A percentile compares a stretch with the other conserved stretches of the same genome.
These are phyloP conservation scores for Fusarium verrucosum DNA, from an alignment of 2,329 filamentous ascomycete genomes.

Conservation along the genomic window DNA sequence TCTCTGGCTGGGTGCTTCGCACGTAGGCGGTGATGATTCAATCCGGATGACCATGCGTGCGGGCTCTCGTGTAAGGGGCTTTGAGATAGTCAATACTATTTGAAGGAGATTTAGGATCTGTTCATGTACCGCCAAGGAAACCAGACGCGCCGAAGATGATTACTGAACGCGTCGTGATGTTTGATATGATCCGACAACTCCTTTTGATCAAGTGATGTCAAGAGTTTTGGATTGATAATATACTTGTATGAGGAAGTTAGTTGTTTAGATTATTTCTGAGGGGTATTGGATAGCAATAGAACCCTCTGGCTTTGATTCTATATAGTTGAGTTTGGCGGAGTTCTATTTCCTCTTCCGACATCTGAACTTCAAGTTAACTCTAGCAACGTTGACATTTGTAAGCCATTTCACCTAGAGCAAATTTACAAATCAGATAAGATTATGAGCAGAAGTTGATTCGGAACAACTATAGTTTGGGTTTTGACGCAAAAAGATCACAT, in stretches of 20 bases:
- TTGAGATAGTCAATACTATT: background rate
- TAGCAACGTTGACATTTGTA: background rate
- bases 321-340: background rate
- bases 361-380: background rate
- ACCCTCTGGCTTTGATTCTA: background rate
- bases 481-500: background rate
- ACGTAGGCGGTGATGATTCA: slow-evolving; percentile 11
- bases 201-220: background rate
- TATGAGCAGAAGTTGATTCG: background rate
- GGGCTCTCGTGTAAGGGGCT: slow-evolving; percentile 4
- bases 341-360: background rate
- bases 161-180: slow-evolving; percentile 3
- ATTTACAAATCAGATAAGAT: background rate
- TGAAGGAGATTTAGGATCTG: accelerated
- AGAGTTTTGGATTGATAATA: background rate
- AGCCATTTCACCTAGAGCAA: background rate
- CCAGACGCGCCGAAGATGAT: slow-evolving; percentile 18
- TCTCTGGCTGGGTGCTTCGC: background rate
- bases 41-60: slow-evolving; percentile 13
- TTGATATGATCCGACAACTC: too few species aligned
- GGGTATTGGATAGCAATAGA: background rate
- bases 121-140: slow-evolving; percentile 6
- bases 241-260: accelerated
- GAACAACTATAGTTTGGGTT: background rate
- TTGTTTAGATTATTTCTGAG: background rate